These are phyloP conservation scores for Juglanconis oblonga DNA, from an alignment of 2,329 filamentous ascomycete species.

Conservation along the genomic window DNA sequence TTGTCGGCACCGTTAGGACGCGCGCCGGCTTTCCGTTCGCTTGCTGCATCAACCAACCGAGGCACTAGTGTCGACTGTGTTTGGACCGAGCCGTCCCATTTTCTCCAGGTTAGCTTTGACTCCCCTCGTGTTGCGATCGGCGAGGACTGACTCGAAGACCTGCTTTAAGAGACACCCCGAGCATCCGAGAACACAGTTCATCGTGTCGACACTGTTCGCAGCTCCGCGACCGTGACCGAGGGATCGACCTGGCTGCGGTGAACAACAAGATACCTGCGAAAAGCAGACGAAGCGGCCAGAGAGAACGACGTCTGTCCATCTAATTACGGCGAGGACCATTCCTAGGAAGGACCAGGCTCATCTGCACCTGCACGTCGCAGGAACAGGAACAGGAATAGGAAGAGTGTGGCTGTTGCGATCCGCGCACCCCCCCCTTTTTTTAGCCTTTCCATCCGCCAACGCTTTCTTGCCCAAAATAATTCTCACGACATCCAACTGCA, in stretches of 20 bases:
- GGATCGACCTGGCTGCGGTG: not conserved
- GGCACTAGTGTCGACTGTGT: constrained; percentile 5
- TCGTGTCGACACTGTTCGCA: not conserved
- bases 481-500: too few relatives aligned
- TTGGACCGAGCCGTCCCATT: not conserved
- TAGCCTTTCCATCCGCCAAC: not conserved
- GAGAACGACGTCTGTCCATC: not conserved
- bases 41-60: constrained; percentile 3
- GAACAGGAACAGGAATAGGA: not conserved
- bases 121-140: not conserved
- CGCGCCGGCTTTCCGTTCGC: constrained; percentile 19
- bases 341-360: too few relatives aligned
- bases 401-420: not conserved
- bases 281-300: not conserved
- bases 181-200: not conserved
- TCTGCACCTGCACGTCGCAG: not conserved
- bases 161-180: not conserved
- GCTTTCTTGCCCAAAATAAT: too few relatives aligned
- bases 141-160: not conserved
- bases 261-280: not conserved
- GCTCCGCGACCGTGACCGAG: not conserved
- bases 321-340: too few relatives aligned
- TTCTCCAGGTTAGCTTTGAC: not conserved
- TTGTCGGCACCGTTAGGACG: constrained; percentile 14
- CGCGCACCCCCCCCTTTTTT: not conserved